Conservation (phyloP, 495 filamentous ascomycete species). For the Rostrohypoxylon terebratum region DNA sequence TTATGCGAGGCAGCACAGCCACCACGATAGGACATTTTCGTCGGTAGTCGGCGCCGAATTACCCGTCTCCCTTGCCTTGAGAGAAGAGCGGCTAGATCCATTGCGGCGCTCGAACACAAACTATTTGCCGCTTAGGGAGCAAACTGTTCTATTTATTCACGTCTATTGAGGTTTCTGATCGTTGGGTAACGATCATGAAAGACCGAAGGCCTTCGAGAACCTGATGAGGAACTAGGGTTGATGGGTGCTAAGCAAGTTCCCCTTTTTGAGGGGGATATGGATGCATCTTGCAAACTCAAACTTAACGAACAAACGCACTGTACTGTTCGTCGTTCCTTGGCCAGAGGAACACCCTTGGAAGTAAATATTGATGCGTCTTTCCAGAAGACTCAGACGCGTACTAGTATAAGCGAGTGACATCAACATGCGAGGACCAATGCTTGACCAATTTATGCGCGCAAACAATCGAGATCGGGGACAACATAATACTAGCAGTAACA, state of each 20-base stretch:
- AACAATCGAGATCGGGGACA: neutral
- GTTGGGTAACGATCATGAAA: neutral
- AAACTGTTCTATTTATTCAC: neutral
- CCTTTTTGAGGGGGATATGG: neutral
- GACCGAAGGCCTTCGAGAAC: neutral
- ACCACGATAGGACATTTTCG: neutral
- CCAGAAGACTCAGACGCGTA: neutral
- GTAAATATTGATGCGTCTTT: neutral
- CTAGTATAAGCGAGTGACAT: neutral
- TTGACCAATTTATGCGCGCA: conserved; percentile 4
- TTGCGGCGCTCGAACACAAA: neutral
- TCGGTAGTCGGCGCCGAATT: conserved; percentile 7
- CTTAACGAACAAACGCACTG: neutral
- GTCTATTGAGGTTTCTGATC: neutral
- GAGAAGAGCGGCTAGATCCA: conserved; percentile 1
- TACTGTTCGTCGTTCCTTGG: neutral
- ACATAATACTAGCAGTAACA: neutral
- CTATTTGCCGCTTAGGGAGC: neutral
- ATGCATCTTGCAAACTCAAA: neutral
- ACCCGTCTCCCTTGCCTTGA: conserved; percentile 1
- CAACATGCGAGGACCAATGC: neutral
- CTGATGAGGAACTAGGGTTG: neutral
- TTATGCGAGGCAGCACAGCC: conserved; percentile 9
- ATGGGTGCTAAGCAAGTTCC: neutral
- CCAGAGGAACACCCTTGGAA: no score